Evolutionary conservation across 1,284 basidiomycete species (phyloP).

Genomic region (Leucoagaricus sp.): DNA sequence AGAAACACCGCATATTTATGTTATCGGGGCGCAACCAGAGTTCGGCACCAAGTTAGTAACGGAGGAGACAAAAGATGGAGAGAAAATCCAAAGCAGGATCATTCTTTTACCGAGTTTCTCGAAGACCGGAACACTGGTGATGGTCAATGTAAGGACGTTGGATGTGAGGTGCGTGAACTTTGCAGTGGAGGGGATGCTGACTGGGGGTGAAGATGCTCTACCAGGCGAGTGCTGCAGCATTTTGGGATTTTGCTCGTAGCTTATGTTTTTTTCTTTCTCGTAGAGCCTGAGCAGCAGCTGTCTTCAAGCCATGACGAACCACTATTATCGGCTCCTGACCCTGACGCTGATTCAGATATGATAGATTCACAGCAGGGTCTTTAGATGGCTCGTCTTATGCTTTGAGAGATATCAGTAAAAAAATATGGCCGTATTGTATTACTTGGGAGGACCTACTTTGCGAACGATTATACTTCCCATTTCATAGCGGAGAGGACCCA

Average conservation of each 20-base stretch:
- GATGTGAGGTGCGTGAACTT: conserved; percentile 49
- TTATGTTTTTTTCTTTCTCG: conserved; percentile 8
- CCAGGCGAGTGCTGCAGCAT: conserved; percentile 23
- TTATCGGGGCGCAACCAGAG: conserved; percentile 89
- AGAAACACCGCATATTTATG: conserved; percentile 86
- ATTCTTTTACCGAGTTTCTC: conserved; percentile 86
- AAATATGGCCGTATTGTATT: conserved; percentile 2
- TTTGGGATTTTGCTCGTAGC: background rate
- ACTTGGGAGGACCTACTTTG: background rate
- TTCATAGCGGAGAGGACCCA: conserved; percentile 85
- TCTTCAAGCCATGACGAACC: conserved; percentile 26
- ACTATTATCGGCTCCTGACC: conserved; percentile 27
- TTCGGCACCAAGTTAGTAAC: conserved; percentile 76
- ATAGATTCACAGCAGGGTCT: conserved; percentile 18
- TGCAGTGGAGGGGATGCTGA: conserved; percentile 39
- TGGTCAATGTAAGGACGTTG: conserved; percentile 56
- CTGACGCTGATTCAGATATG: conserved; percentile 20
- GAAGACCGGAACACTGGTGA: conserved; percentile 59
- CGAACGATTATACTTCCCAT: conserved; percentile 65
- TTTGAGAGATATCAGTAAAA: conserved; percentile 4
- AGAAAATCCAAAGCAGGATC: conserved; percentile 62
- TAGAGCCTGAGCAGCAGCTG: conserved; percentile 17
- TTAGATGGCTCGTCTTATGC: conserved; percentile 12
- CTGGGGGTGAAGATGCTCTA: conserved; percentile 25
- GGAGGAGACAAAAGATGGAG: conserved; percentile 33